Conservation (phyloP, 2,329 filamentous ascomycete species). For the Epichloe bromicola region DNA sequence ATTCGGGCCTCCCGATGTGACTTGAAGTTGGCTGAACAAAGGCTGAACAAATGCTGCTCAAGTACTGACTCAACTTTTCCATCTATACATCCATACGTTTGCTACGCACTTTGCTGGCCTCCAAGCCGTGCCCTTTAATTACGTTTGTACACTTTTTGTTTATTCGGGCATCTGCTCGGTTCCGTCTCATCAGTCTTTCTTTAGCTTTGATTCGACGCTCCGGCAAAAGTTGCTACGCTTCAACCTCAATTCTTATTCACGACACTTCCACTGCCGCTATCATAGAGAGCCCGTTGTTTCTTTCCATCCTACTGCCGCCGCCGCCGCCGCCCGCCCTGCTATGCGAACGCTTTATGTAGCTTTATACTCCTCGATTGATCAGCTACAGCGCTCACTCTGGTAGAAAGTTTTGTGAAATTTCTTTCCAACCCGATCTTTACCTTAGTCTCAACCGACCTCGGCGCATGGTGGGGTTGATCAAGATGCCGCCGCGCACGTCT, state of each 20-base stretch:
- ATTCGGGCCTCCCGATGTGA: not conserved
- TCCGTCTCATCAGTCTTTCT: not conserved
- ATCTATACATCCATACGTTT: not conserved
- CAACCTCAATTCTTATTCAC: not conserved
- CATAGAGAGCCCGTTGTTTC: not conserved
- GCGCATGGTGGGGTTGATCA: constrained; percentile 35
- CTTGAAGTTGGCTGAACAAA: not conserved
- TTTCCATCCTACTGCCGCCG: too few species aligned
- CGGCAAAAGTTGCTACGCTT: not conserved
- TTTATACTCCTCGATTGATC: constrained; percentile 20
- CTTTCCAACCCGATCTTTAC: constrained; percentile 6
- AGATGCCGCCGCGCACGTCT: constrained; percentile 81
- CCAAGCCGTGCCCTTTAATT: not conserved
- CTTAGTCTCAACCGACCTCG: not conserved
- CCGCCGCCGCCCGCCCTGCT: constrained; percentile 11
- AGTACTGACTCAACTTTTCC: not conserved
- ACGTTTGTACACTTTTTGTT: not conserved
- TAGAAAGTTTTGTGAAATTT: not conserved
- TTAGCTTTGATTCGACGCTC: not conserved
- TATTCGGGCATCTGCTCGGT: too few species aligned
- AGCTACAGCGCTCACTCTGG: constrained; percentile 4
- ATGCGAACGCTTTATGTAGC: constrained; percentile 12
- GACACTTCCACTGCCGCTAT: not conserved
- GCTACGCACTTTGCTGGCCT: not conserved
- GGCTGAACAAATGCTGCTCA: not conserved